phyloP scores from a whole-genome alignment of 192 early-diverging fungal genomes.

The Coemansia sp. region DNA sequence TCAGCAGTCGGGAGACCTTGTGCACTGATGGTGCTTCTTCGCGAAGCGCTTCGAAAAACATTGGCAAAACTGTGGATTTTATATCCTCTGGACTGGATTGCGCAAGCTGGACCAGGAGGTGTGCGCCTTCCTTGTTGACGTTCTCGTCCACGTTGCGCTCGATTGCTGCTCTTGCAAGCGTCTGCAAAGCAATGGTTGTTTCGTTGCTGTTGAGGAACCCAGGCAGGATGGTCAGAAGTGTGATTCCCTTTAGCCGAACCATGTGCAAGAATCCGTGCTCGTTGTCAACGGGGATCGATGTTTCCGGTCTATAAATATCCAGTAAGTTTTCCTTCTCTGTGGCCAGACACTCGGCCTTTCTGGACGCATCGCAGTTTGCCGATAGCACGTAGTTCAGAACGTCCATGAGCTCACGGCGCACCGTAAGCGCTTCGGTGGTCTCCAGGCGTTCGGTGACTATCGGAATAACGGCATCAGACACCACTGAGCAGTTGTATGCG shows the following conservation, averaged over 20 bases:
- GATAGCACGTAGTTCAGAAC: constrained; percentile 73
- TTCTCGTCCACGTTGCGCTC: constrained; percentile 53
- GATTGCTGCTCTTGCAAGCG: constrained; percentile 39
- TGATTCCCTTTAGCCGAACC: constrained; percentile 70
- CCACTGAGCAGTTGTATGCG: constrained; percentile 49
- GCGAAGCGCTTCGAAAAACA: constrained; percentile 45
- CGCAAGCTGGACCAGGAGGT: constrained; percentile 47
- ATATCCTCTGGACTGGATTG: constrained; percentile 38
- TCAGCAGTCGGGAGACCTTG: constrained; percentile 40
- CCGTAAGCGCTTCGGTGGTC: constrained; percentile 54
- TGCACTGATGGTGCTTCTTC: constrained; percentile 21
- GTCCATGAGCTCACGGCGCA: constrained; percentile 61
- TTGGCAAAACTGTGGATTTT: constrained; percentile 28
- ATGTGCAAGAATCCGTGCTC: constrained; percentile 75
- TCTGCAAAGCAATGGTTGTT: constrained; percentile 37
- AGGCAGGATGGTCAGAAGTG: constrained; percentile 60
- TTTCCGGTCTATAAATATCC: constrained; percentile 66
- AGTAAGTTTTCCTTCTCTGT: constrained; percentile 78
- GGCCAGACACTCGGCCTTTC: constrained; percentile 57
- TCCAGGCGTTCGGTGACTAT: constrained; percentile 62
- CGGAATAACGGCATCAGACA: constrained; percentile 64
- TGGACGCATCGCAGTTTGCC: constrained; percentile 55
- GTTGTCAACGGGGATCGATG: constrained; percentile 61
- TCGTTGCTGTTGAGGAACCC: constrained; percentile 63
- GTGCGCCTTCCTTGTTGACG: constrained; percentile 53